Conservation (phyloP, 2,329 filamentous ascomycete species). For the Botrytis byssoidea region DNA sequence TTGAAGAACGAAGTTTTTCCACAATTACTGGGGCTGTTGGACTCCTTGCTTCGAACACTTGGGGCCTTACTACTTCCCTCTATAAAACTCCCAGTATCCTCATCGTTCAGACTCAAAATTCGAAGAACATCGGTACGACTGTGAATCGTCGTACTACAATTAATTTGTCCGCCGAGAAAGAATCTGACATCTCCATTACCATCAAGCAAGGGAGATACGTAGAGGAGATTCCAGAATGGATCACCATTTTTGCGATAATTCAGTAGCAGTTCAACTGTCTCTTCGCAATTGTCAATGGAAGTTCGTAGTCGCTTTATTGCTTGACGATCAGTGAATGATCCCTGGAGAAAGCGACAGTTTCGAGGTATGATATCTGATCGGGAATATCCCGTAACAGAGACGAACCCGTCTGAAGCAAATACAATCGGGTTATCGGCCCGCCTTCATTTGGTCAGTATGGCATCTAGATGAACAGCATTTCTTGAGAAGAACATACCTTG, state of each 20-base stretch:
- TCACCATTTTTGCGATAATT: slow-evolving; percentile 52
- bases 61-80: slow-evolving; percentile 27
- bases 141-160: slow-evolving; percentile 55
- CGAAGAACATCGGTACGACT: slow-evolving; percentile 51
- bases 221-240: slow-evolving; percentile 58
- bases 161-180: slow-evolving; percentile 57
- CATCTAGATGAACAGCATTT: not conserved
- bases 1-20: slow-evolving; percentile 32
- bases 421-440: slow-evolving; percentile 51
- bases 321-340: slow-evolving; percentile 46
- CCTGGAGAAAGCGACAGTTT: slow-evolving; percentile 53
- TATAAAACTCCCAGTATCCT: slow-evolving; percentile 37
- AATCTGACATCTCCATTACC: slow-evolving; percentile 48
- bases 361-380: slow-evolving; percentile 48
- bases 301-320: slow-evolving; percentile 45
- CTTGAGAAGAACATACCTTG: slow-evolving; percentile 34
- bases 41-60: slow-evolving; percentile 14
- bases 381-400: slow-evolving; percentile 50
- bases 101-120: slow-evolving; percentile 45
- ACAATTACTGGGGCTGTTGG: slow-evolving; percentile 8
- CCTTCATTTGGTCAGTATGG: slow-evolving; percentile 21
- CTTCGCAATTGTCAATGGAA: slow-evolving; percentile 44
- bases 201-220: slow-evolving; percentile 52
- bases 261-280: slow-evolving; percentile 50
- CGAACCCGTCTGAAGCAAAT: slow-evolving; percentile 52